Evolutionary conservation across 1,139 yeast genomes (phyloP), one percentile per base, ranked within the genome.

Genomic region (Saccharomycopsis crataegensis): DNA sequence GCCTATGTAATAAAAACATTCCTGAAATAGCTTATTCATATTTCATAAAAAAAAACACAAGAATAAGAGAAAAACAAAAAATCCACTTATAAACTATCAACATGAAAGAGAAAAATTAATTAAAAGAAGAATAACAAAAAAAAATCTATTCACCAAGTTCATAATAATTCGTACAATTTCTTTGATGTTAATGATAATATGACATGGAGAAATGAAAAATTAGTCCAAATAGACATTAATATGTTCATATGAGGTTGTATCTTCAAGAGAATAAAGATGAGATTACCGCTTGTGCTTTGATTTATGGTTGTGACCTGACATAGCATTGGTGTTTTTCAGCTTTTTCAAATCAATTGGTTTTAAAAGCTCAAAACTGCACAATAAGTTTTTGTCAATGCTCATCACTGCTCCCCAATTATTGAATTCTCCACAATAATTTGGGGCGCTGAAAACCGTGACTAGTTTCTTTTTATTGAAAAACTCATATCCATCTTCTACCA

Each of bases 401-500:
- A 88, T 84, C 36, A 88, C 88, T 0, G 96, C 96, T 43, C 96
- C 96, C 83, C 88, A 86, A 66, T 88, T 88, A 63, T 86, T 84
- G 64, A 88, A 88, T 66, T 88, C 96, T 11, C 96, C 96, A 71
- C 96, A 88, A 65, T 88, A 88, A 65, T 88, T 88, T 4, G 96
- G 96, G 1, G 96, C 96, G 61, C 86, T 80, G 63, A 88, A 88
- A 1, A 88, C 82, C 0, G 96, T 88, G 2, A 88, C 96, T 59
- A 88, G 74, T 64, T 81, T 83, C 61, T 90, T 76, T 64, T 79
- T 81, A 57, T 85, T 83, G 68, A 86, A 88, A 64, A 88, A 88
- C 66, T 88, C 96, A 65, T 88, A 88, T 3, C 96, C 96, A 66
- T 88, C 95, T 68, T 88, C 96, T 47, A 88, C 96, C 49, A 88